A percentile compares a stretch with the other conserved stretches of the same genome.
These are phyloP conservation scores for Bipolaris cookei DNA, from an alignment of 2,329 filamentous ascomycete species.

Conservation along the genomic window DNA sequence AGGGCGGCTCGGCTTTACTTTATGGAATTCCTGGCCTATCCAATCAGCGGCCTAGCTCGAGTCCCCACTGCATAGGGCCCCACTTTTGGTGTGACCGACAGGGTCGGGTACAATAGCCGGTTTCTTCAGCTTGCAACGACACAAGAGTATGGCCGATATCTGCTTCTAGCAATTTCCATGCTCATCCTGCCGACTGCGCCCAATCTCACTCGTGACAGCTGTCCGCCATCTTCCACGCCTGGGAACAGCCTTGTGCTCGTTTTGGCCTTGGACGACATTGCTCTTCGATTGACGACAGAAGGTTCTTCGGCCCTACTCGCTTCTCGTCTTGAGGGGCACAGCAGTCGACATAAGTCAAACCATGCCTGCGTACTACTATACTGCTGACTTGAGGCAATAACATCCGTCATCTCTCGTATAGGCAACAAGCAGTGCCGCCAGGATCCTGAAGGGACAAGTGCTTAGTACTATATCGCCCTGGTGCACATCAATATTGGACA, in stretches of 20 bases:
- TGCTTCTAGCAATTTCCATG: conserved; percentile 9
- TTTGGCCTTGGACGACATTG: too few species aligned
- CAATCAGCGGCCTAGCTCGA: neutral
- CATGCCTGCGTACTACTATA: neutral
- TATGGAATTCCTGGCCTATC: conserved; percentile 1
- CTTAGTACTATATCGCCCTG: neutral
- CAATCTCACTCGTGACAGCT: neutral
- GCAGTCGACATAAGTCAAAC: neutral
- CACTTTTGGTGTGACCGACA: neutral
- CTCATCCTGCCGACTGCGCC: neutral
- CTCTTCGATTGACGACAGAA: too few species aligned
- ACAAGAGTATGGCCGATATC: neutral
- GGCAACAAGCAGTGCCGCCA: neutral
- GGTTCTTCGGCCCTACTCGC: neutral
- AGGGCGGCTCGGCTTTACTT: neutral
- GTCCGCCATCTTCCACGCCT: neutral
- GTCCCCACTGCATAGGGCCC: neutral
- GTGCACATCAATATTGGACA: neutral
- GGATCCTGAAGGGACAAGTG: neutral
- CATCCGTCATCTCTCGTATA: neutral
- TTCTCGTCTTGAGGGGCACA: neutral
- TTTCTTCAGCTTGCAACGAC: neutral
- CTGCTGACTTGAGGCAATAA: neutral
- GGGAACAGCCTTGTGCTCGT: neutral
- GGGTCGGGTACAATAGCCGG: neutral